A percentile compares a stretch with the other conserved stretches of the same genome.
These are phyloP conservation scores for Cryphonectria carpinicola DNA, from an alignment of 2,329 filamentous ascomycete genomes.

Conservation along the genomic window DNA sequence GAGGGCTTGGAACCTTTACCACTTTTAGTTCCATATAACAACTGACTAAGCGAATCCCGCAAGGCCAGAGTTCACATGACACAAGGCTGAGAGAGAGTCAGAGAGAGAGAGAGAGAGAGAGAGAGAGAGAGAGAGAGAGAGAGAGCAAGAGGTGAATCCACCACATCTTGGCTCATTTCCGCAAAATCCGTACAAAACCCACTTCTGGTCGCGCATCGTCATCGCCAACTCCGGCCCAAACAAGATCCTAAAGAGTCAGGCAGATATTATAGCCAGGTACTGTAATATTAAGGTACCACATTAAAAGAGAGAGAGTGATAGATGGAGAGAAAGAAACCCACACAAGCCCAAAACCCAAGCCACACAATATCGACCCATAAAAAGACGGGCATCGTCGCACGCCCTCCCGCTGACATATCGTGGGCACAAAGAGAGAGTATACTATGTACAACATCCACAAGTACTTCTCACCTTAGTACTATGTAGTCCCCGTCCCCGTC, in stretches of 20 bases:
- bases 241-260: neutral
- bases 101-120: neutral
- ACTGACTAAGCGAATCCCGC: conserved; percentile 2
- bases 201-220: conserved; percentile 4
- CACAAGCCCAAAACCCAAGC: neutral
- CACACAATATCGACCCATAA: conserved; percentile 7
- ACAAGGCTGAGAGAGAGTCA: conserved; percentile 13
- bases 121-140: neutral
- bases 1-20: conserved; percentile 10
- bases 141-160: neutral
- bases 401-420: neutral
- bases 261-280: neutral
- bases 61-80: neutral
- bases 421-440: neutral
- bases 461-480: conserved; percentile 2
- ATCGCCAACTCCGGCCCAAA: conserved; percentile 4
- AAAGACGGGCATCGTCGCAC: neutral
- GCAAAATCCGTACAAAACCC: neutral
- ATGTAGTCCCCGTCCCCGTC: neutral
- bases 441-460: neutral
- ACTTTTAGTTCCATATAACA: neutral
- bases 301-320: neutral
- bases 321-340: neutral
- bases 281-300: too few species aligned
- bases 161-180: conserved; percentile 13